Evolutionary conservation across 768 basidiomycete species (phyloP), one percentile per base, ranked within the genome.

Genomic region (Collybia sordida): DNA sequence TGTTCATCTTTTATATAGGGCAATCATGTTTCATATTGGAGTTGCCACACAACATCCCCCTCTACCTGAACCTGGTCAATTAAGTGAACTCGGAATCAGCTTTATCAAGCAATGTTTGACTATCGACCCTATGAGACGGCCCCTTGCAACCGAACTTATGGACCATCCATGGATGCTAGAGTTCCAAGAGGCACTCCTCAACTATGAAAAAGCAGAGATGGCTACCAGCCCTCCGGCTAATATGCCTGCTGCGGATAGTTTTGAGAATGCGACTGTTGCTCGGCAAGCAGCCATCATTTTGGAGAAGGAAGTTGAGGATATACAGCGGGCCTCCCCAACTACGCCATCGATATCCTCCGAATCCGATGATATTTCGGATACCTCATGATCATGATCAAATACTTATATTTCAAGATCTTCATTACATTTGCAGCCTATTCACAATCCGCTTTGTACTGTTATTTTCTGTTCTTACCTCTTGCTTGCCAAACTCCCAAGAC

Each of bases 11-110:
- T 39, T 21, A 6, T 14, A 2, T 59, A 96, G 95, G 95, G 95
- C 96, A n/a, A 96, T 98, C 71, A 98, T 98, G 96, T 98, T 96
- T 76, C 94, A 96, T 64, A 97, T 98, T 49, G 96, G 96, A 39
- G 92, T 97, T 39, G 90, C 95, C 6, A 96, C 93, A 3, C 90
- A 98, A 59, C 93, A 97, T 61, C 97, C 97, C 15, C 95, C 94
- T 6, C 72, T 99, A 12, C 97, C 97, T 3, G 94, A 98, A 58
- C 80, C 90, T 6, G 85, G 84, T 42, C 91, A 98, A 69, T 82
- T 98, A 23, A 89, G 91, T 60, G 85, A 86, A 35, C 64, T 87
- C 28, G 97, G 97, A 19, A 93, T 98, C 64, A 86, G 85, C 66
- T 98, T 98, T 66, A 95, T 97, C 71, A 88, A 90, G 52, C 83